Base-by-base conservation (phyloP, 345 rosid species). In the Ailanthus altissimus region DNA sequence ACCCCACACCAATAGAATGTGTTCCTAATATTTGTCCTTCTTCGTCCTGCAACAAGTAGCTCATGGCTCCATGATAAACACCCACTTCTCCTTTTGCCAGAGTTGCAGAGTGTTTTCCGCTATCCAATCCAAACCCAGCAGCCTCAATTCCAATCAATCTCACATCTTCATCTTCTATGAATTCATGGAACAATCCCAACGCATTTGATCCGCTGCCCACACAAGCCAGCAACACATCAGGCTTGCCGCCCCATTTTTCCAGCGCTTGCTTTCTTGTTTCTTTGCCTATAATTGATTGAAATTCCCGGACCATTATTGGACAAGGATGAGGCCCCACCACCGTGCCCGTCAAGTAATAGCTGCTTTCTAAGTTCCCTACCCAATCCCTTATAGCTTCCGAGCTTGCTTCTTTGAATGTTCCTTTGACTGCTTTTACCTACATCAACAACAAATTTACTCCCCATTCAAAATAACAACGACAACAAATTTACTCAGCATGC, bases 161-260 rank as follows among this genome's bases (percentile, higher is more conserved):
- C 67, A 94, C 97, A 2, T 85, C 92, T 28, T 83, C 75, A 28
- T 94, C 97, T 4, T 57, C 64, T 8, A 90, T 63, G 81, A 94
- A 93, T 54, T 91, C 97, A 65, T 90, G 90, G 83, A 94, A 91
- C 77, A 93, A 64, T 28, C 98, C 98, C 3, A 94, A 74, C 0
- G 97, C 98, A 77, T 92, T 92, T 2, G 97, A 91, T 6, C 97
- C 98, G 73, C 93, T 88, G 54, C 97, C 97, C 10, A 94, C 77
- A 79, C 97, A 94, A 42, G 98, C 97, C 15, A 94, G 77, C 23
- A 94, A 73, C 47, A 90, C 89, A 50, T 93, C 97, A 25, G 97
- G 98, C 80, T 86, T 90, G 42, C 97, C 92, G 20, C 95, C 95
- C 98, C 97, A 94, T 74, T 80, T 86, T 79, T 88, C 93, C 81